Evolutionary conservation across 257 asterid species (phyloP).

Genomic region (Solanum pinnatisectum): DNA sequence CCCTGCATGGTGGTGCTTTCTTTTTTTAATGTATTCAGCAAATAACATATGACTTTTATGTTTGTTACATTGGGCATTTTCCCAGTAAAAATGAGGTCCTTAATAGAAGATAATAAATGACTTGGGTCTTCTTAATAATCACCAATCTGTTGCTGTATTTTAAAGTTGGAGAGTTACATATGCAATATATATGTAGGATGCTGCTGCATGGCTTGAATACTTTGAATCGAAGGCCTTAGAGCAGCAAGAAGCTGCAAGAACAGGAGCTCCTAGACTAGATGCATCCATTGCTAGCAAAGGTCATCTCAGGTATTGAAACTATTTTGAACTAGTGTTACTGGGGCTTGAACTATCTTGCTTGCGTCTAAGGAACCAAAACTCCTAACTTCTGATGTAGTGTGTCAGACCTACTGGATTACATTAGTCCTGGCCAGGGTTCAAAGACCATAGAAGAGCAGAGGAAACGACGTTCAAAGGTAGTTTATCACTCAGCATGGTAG

Average conservation of each 20-base stretch:
- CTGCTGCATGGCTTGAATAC: constrained; percentile 99
- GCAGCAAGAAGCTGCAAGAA: constrained; percentile 97
- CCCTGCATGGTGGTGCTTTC: not conserved
- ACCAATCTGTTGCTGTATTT: not conserved
- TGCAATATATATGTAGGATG: constrained; percentile 61
- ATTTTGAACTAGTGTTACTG: constrained; percentile 24
- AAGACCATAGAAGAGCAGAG: constrained; percentile 62
- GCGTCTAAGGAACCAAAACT: constrained; percentile 19
- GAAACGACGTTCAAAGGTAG: constrained; percentile 85
- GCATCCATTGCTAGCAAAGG: constrained; percentile 99
- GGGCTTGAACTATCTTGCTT: constrained; percentile 13
- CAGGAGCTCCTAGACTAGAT: constrained; percentile 95
- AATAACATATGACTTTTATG: not conserved
- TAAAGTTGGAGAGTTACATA: not conserved
- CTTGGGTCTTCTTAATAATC: not conserved
- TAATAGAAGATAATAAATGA: not conserved
- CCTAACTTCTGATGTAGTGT: constrained; percentile 57
- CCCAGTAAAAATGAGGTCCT: not conserved
- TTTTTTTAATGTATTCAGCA: not conserved
- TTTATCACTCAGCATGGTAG: not conserved
- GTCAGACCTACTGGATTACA: constrained; percentile 94
- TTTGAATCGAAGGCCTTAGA: constrained; percentile 96
- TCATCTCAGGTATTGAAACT: constrained; percentile 80
- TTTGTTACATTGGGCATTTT: not conserved
- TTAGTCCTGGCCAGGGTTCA: constrained; percentile 78